Evolutionary conservation across 1,284 basidiomycete genomes (phyloP), one percentile per base, ranked within the genome.

Genomic region (Anthracocystis walkeri): DNA sequence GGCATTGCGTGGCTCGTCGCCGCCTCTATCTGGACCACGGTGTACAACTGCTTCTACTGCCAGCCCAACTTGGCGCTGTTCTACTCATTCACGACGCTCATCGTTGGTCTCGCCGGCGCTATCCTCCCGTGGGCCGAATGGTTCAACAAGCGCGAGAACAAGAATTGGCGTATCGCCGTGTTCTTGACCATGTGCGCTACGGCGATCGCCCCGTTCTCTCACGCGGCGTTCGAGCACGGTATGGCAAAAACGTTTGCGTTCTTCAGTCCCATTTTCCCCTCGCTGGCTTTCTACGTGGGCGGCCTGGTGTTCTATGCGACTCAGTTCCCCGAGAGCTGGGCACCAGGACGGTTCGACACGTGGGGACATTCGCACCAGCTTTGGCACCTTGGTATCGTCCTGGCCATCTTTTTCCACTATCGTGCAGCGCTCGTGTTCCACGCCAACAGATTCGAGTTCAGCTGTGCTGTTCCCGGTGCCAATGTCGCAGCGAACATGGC

Each of bases 1-100:
- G 83, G 83, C 46, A 84, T 84, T 14, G 79, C 83, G 3, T 82
- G 80, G 81, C 79, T 84, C 11, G 82, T 84, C 11, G 81, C 84
- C 8, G 84, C 84, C 6, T 80, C 79, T 5, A 77, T 84, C 46
- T 78, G 76, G 63, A 83, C 84, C 6, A 67, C 80, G 0, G 79
- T 85, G 10, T 85, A 84, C 77, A 84, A 84, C 58, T 79, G 74
- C 61, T 85, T 85, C 66, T 85, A 84, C 71, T 85, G 84, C 61
- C 84, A 85, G 58, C 83, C 84, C 33, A 78, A 81, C 33, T 59
- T 85, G 23, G 79, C 81, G 31, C 66, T 82, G 6, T 59, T 79
- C 50, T 85, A 85, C 66, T 75, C 76, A 18, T 49, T 75, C 29
- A 82, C 82, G 3, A 80, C 81, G 31, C 58, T 82, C 38, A 10